phyloP scores from a whole-genome alignment of 805 yeast genomes.

The Spathaspora hagerdaliae region DNA sequence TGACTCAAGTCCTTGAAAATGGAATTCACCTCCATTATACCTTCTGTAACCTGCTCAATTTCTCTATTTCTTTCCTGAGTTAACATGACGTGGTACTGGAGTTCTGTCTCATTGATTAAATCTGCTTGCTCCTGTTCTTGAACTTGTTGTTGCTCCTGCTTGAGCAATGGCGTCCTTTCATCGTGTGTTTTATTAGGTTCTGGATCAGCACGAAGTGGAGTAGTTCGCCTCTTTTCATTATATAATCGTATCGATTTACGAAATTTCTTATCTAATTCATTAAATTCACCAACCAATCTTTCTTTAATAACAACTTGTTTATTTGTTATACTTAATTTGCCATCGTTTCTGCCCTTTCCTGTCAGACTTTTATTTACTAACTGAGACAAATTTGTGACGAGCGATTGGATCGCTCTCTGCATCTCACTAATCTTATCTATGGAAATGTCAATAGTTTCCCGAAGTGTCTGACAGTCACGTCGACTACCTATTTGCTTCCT shows the following conservation, averaged over 20 bases:
- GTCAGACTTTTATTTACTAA: slow-evolving; percentile 26
- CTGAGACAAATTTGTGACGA: slow-evolving; percentile 23
- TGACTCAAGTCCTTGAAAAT: slow-evolving; percentile 79
- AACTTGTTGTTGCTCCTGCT: slow-evolving; percentile 20
- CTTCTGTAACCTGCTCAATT: slow-evolving; percentile 66
- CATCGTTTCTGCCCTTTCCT: slow-evolving; percentile 7
- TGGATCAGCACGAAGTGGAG: slow-evolving; percentile 9
- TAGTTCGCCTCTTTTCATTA: slow-evolving; percentile 40
- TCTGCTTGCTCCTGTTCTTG: slow-evolving; percentile 34
- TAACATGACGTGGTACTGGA: slow-evolving; percentile 60
- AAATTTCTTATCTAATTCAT: slow-evolving; percentile 44
- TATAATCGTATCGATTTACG: slow-evolving; percentile 42
- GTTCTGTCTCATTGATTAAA: slow-evolving; percentile 42
- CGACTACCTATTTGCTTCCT: slow-evolving; percentile 50
- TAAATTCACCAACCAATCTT: slow-evolving; percentile 54
- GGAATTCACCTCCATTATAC: slow-evolving; percentile 79
- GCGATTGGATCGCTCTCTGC: slow-evolving; percentile 27
- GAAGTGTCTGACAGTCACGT: slow-evolving; percentile 39
- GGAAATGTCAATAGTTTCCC: slow-evolving; percentile 31
- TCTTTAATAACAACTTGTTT: slow-evolving; percentile 43
- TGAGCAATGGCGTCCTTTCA: slow-evolving; percentile 39
- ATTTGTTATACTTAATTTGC: slow-evolving; percentile 29
- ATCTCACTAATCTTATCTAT: slow-evolving; percentile 27
- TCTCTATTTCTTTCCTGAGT: slow-evolving; percentile 74
- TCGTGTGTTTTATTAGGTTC: slow-evolving; percentile 2